Evolutionary conservation across 176 grass and related monocot genomes (phyloP), one percentile per base, ranked within the genome.

Genomic region (Eleusine indica): DNA sequence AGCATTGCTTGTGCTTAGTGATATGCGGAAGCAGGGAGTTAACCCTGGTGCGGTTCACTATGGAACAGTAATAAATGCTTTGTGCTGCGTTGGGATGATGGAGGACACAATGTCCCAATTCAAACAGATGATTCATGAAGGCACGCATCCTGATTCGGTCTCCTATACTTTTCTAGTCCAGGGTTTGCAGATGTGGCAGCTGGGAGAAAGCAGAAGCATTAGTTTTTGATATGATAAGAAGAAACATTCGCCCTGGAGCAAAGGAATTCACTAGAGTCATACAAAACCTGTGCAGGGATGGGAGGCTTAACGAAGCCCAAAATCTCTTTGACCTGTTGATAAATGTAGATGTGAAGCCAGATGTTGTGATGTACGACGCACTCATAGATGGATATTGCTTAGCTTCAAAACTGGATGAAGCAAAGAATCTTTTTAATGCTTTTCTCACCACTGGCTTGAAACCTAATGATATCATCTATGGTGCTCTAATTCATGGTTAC

Each of bases 201-300:
- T 87, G 86, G 51, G 72, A 88, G 17, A 81, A 79, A 35, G 69
- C 71, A 30, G 21, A 56, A 5, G 82, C 52, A 48, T 66, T 91
- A 51, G 37, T 88, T 42, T 35, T 81, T 49, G 54, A 91, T 28
- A 91, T 85, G 77, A 60, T 53, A 17, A 14, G 30, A 3, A 40
- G 49, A 68, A 84, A 37, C 30, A 73, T 83, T 47, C 9, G 11
- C 25, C 71, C 78, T 38, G 9, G 83, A 43, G 51, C 14, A 15
- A 3, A 25, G 12, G 9, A 2, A 5, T 71, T 90, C 41, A 73
- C 15, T 78, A 17, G 62, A 28, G 19, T 86, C n/a, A 79, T 90
- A 18, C 10, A 13, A 66, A 54, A 70, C 4, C 40, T 77, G 54
- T 80, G 73, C 68, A 78, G 54, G 18, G 73, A 58, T 37, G 85